These are phyloP conservation scores for Penicillium simplicissimum DNA, from an alignment of 495 filamentous ascomycete genomes.

Conservation along the genomic window DNA sequence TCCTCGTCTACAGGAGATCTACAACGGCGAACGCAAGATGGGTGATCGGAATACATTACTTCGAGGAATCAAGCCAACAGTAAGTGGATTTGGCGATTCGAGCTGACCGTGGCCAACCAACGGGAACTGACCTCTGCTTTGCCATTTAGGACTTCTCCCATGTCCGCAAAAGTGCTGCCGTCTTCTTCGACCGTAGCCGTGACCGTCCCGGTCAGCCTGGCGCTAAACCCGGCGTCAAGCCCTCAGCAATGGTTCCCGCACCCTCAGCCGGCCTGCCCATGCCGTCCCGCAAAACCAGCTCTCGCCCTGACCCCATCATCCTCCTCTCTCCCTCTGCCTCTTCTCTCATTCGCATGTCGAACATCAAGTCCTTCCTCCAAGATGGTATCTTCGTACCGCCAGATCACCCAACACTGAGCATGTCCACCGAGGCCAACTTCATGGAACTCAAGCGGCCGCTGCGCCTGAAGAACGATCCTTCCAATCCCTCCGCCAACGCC, in stretches of 20 bases:
- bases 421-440: slow-evolving; percentile 66
- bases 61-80: slow-evolving; percentile 85
- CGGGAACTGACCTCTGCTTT: background rate
- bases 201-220: slow-evolving; percentile 41
- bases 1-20: slow-evolving; percentile 81
- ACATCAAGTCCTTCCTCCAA: slow-evolving; percentile 94
- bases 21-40: slow-evolving; percentile 84
- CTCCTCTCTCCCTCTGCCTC: slow-evolving; percentile 97
- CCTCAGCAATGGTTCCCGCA: slow-evolving; percentile 36
- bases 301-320: slow-evolving; percentile 90
- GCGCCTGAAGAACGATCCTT: slow-evolving; percentile 58
- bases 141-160: slow-evolving; percentile 82
- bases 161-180: slow-evolving; percentile 80
- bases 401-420: slow-evolving; percentile 60
- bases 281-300: slow-evolving; percentile 51
- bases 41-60: slow-evolving; percentile 89
- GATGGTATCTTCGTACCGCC: slow-evolving; percentile 78
- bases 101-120: background rate
- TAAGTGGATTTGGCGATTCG: slow-evolving; percentile 43
- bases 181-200: slow-evolving; percentile 70
- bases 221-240: slow-evolving; percentile 45
- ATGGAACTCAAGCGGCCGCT: slow-evolving; percentile 79
- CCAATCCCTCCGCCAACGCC: slow-evolving; percentile 29
- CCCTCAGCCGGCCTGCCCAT: slow-evolving; percentile 45
- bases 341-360: slow-evolving; percentile 94